phyloP scores from a whole-genome alignment of 164 flowering plant genomes.

The Kingdonia uniflora region DNA sequence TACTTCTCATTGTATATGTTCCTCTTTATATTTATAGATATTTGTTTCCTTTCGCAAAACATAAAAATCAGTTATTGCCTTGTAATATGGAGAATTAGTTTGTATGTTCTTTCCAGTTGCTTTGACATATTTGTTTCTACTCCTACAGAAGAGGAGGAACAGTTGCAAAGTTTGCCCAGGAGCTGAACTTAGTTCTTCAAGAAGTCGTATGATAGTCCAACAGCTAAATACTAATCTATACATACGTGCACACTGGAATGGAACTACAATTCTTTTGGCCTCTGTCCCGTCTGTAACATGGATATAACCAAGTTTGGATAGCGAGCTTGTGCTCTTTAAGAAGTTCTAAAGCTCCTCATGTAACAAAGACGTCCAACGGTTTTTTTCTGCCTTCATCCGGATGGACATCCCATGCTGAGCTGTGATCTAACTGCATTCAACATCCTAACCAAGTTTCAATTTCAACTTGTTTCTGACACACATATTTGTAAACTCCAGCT shows the following conservation, averaged over 20 bases:
- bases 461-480: no score
- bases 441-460: no score
- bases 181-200: conserved; percentile 52
- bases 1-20: no score
- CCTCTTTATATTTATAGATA: no score
- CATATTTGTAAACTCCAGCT: no score
- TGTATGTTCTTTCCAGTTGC: no score
- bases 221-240: conserved; percentile 9
- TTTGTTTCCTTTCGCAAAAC: no score
- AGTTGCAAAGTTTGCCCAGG: conserved; percentile 67
- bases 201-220: conserved; percentile 29
- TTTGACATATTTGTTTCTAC: not conserved
- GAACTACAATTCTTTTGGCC: conserved; percentile 11
- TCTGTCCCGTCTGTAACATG: conserved; percentile 5
- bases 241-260: conserved; percentile 1
- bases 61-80: no score
- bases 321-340: conserved; percentile 3
- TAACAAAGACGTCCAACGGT: no score
- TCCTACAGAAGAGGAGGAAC: conserved; percentile 68
- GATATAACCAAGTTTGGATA: conserved; percentile 1
- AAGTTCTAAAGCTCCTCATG: not conserved
- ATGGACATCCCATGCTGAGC: no score
- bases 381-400: no score
- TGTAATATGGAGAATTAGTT: not conserved
- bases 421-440: no score